Conservation (phyloP, 805 yeast species). For the Suhomyces sp. region DNA sequence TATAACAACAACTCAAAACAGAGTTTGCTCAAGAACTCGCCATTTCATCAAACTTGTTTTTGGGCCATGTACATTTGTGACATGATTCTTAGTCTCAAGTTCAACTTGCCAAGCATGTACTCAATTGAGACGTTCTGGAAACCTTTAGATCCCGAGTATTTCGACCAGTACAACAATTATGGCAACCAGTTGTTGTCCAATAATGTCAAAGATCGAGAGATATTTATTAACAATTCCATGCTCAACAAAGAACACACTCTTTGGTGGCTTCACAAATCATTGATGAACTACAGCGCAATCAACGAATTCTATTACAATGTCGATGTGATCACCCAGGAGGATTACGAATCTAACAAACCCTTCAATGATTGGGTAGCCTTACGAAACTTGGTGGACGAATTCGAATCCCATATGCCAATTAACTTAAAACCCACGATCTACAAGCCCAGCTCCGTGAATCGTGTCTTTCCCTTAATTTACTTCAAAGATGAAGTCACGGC, state of each 20-base stretch:
- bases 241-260: constrained; percentile 16
- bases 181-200: not conserved
- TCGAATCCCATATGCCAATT: constrained; percentile 26
- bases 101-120: constrained; percentile 29
- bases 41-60: constrained; percentile 32
- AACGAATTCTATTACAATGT: constrained; percentile 27
- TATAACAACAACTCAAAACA: constrained; percentile 8
- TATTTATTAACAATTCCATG: constrained; percentile 1
- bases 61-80: constrained; percentile 38
- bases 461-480: constrained; percentile 30
- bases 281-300: constrained; percentile 24
- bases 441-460: constrained; percentile 20
- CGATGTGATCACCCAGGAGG: constrained; percentile 26
- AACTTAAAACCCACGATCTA: constrained; percentile 31
- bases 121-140: constrained; percentile 32
- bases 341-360: constrained; percentile 19
- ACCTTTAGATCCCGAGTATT: constrained; percentile 29
- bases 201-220: constrained; percentile 11
- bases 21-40: constrained; percentile 24
- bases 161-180: constrained; percentile 13
- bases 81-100: constrained; percentile 32
- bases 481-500: constrained; percentile 38
- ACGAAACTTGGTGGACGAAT: constrained; percentile 25
- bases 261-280: constrained; percentile 38
- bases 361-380: constrained; percentile 28